A percentile compares a stretch with the other conserved stretches of the same genome.
These are phyloP conservation scores for Jaapia argillacea DNA, from an alignment of 768 basidiomycete genomes.

Conservation along the genomic window DNA sequence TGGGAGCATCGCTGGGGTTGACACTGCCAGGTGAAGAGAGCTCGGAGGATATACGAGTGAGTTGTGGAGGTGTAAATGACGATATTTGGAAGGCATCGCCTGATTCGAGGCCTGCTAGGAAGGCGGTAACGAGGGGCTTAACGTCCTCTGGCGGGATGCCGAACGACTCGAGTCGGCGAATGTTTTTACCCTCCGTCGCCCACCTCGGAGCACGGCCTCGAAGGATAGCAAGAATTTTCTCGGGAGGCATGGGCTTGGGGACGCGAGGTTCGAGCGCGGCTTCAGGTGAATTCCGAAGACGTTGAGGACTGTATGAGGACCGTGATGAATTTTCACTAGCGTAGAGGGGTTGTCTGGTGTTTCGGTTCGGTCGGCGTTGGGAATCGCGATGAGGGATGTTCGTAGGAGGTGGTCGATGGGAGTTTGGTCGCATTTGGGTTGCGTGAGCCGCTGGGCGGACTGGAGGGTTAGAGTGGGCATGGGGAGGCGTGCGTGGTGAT, in stretches of 20 bases:
- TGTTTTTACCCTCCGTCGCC: not conserved
- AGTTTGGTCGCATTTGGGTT: not conserved
- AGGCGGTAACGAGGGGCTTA: constrained; percentile 6
- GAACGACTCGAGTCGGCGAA: not conserved
- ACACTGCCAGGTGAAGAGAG: too few relatives aligned
- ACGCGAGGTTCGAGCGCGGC: too few relatives aligned
- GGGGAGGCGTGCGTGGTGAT: too few relatives aligned
- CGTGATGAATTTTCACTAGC: too few relatives aligned
- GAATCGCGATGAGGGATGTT: too few relatives aligned
- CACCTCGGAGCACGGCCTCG: not conserved
- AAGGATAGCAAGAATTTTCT: not conserved
- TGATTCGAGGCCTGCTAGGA: constrained; percentile 12
- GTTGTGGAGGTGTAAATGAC: constrained; percentile 19
- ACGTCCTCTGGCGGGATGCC: not conserved
- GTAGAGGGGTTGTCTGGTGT: too few relatives aligned
- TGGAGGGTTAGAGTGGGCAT: not conserved
- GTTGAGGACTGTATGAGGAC: too few relatives aligned
- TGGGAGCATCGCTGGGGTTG: constrained; percentile 15
- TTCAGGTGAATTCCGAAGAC: too few relatives aligned
- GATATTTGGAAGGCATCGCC: constrained; percentile 14
- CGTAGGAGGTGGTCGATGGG: too few relatives aligned
- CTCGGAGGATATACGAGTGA: constrained; percentile 33
- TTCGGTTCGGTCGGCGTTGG: too few relatives aligned
- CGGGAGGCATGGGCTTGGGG: too few relatives aligned
- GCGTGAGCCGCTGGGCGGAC: not conserved